Percentiles rank a stretch among this genome's conserved stretches.
Evolutionary conservation across 148 eudicot species (phyloP).

Genomic region (Mesembryanthemum crystallinum): DNA sequence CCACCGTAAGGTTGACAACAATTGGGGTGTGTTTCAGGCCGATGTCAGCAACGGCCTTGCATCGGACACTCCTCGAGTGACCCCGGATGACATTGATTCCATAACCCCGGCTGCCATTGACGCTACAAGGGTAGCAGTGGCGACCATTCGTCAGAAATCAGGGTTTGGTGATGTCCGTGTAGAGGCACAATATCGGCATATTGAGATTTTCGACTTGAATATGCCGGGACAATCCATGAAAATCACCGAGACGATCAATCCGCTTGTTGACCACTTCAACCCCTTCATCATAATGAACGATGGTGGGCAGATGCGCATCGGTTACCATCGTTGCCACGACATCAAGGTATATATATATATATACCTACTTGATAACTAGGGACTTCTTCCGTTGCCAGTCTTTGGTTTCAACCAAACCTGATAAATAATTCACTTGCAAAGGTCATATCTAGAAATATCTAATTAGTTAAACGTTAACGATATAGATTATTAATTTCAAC

Average conservation of each 20-base stretch:
- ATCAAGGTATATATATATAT: too few relatives aligned
- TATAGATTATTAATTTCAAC: too few relatives aligned
- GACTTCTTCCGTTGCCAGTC: too few relatives aligned
- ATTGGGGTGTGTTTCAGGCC: constrained; percentile 11
- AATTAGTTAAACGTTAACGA: too few relatives aligned
- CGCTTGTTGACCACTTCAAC: constrained; percentile 15
- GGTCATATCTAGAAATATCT: too few relatives aligned
- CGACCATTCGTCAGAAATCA: neutral
- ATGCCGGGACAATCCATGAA: neutral
- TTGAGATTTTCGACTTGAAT: constrained; percentile 5
- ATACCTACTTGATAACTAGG: neutral
- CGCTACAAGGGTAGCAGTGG: neutral
- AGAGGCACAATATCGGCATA: constrained; percentile 8
- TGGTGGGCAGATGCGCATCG: neutral
- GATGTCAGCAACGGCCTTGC: neutral
- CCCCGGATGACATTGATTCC: constrained; percentile 15
- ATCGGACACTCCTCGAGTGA: neutral
- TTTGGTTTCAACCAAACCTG: neutral
- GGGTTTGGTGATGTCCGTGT: neutral
- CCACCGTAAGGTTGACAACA: neutral
- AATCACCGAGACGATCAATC: neutral
- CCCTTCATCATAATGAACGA: constrained; percentile 7
- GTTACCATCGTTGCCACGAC: constrained; percentile 6
- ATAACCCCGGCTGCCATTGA: constrained; percentile 18
- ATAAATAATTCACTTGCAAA: too few relatives aligned